phyloP scores from a whole-genome alignment of 139 green algal genomes.

The Pycnococcus provasolii region DNA sequence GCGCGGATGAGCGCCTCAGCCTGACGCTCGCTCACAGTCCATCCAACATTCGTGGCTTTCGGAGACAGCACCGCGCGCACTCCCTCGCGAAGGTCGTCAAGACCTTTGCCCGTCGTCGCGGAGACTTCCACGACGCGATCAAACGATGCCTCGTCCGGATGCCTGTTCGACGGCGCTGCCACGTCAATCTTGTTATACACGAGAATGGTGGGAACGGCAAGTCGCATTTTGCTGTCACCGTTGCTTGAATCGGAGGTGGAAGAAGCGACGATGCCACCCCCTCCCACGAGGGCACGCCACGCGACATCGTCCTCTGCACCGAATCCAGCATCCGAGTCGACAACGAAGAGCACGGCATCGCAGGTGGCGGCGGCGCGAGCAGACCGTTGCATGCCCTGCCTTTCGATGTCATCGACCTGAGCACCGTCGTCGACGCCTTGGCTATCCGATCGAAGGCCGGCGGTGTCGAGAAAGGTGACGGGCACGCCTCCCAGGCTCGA shows the following conservation, averaged over 20 bases:
- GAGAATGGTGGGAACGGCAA: constrained; percentile 52
- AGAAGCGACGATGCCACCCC: constrained; percentile 9
- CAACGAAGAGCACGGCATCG: constrained; percentile 14
- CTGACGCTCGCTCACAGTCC: constrained; percentile 85
- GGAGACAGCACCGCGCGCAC: constrained; percentile 31
- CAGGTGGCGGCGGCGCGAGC: constrained; percentile 10
- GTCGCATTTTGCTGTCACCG: constrained; percentile 50
- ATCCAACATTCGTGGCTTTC: constrained; percentile 37
- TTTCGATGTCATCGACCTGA: neutral
- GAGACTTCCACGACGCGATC: constrained; percentile 45
- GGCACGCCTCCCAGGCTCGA: constrained; percentile 68
- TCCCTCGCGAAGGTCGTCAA: constrained; percentile 51
- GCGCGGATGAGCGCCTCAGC: constrained; percentile 66
- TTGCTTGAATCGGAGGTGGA: constrained; percentile 53
- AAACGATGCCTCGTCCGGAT: constrained; percentile 30
- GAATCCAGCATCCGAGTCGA: constrained; percentile 19
- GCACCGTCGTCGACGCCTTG: constrained; percentile 31
- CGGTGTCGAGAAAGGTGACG: constrained; percentile 85
- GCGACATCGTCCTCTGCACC: constrained; percentile 1
- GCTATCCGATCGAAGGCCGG: constrained; percentile 61
- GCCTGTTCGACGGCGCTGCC: constrained; percentile 1
- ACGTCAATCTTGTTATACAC: constrained; percentile 82
- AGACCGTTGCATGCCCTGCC: constrained; percentile 52
- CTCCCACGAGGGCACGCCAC: neutral
- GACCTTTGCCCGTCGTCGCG: constrained; percentile 43